Conservation (phyloP, 768 basidiomycete genomes). For the Suillus tomentosus region DNA sequence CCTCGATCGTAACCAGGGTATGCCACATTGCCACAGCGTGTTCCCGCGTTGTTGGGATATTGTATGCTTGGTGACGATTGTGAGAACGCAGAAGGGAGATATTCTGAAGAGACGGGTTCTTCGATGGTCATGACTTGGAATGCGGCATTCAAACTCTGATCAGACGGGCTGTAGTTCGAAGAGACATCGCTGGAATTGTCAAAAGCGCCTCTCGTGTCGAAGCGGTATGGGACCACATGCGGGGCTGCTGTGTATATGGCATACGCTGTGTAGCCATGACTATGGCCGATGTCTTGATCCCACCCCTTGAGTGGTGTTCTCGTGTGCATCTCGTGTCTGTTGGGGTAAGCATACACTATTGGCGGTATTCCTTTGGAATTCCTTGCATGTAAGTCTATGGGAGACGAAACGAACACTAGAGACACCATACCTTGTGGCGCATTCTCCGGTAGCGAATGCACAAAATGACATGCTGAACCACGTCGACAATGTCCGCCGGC, state of each 20-base stretch:
- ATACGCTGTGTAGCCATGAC: background rate
- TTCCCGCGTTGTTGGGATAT: background rate
- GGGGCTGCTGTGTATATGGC: background rate
- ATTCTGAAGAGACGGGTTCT: background rate
- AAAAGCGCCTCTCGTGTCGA: background rate
- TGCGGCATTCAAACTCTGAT: background rate
- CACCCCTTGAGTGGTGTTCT: background rate
- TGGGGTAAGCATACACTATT: background rate
- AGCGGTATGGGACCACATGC: too few species aligned
- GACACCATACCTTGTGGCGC: background rate
- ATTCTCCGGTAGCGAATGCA: constrained; percentile 16
- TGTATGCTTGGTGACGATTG: background rate
- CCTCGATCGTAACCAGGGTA: background rate
- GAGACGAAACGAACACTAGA: background rate
- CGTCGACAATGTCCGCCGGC: constrained; percentile 29
- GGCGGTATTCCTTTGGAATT: background rate
- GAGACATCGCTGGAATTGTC: background rate
- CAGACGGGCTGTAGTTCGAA: background rate
- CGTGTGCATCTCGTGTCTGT: background rate
- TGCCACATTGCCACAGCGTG: background rate
- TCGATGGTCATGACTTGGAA: background rate
- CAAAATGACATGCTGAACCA: constrained; percentile 29
- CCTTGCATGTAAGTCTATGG: background rate
- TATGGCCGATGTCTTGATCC: background rate
- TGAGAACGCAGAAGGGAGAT: background rate